Base-by-base conservation (phyloP, 2,329 filamentous ascomycete species). In the Ascochyta viciae-villosae region DNA sequence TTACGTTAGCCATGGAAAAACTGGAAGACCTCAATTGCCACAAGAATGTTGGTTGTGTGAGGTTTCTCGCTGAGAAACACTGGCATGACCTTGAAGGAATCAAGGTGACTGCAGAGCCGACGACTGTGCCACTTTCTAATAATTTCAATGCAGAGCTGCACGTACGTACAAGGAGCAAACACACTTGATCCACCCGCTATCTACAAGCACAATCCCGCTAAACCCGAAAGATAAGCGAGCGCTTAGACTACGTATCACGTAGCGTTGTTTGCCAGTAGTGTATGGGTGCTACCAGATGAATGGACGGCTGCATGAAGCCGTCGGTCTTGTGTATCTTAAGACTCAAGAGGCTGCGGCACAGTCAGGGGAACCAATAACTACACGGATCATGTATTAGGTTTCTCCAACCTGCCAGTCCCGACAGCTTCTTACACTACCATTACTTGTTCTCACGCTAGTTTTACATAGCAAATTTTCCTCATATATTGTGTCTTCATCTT, bases 1-100 rank as follows among this genome's bases (percentile, higher is more conserved):
- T 52, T 47, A 41, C n/a, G 34, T 51, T 56, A 41, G 54, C 53
- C 54, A 60, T 62, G 10, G 47, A 31, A 39, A n/a, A 37, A 40
- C n/a, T 39, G 23, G 31, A 52, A 16, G 22, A 23, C 22, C 16
- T 46, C 33, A 35, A 12, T 34, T 31, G 43, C 43, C 10, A 43
- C 16, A 26, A 33, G 33, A 39, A 43, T 6, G 29, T 48, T 27
- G 13, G 12, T 19, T 24, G 44, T 37, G 43, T 37, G 44, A 48
- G 39, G 4, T 31, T 43, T 19, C 39, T 48, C 51, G 13, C 23
- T 44, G 39, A 44, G 38, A 31, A 38, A 38, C 23, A 27, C 23
- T 23, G 10, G 16, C 24, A 33, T 38, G 29, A 43, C 37, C n/a
- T 48, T 31, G 24, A 47, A 54, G 50, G 35, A 48, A 4, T 37